A percentile compares a stretch with the other conserved stretches of the same genome.
Conservation (phyloP, 169 alveolate genomes). For the Cryptosporidium ubiquitum region DNA sequence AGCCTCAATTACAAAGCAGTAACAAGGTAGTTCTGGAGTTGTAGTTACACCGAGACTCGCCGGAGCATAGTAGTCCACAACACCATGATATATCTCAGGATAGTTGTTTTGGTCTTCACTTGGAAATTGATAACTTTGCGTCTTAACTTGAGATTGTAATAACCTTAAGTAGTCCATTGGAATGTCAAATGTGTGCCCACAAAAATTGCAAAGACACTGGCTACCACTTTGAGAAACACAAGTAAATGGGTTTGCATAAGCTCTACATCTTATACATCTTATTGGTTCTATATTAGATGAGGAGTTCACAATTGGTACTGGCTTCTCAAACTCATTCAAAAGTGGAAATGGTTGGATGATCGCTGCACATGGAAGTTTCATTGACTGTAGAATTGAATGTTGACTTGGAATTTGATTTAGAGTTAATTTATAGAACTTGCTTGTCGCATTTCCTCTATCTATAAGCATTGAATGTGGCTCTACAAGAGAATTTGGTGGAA, state of each 20-base stretch:
- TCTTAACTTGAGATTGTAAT: conserved; percentile 53
- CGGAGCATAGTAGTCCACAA: conserved; percentile 69
- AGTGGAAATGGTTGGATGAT: conserved; percentile 66
- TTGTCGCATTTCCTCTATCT: conserved; percentile 69
- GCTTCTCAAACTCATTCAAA: conserved; percentile 37
- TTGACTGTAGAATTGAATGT: conserved; percentile 64
- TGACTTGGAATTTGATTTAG: conserved; percentile 68
- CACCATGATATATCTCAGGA: conserved; percentile 71
- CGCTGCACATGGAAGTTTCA: conserved; percentile 69
- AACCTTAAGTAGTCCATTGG: conserved; percentile 61
- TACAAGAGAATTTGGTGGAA: conserved; percentile 39
- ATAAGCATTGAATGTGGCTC: conserved; percentile 30
- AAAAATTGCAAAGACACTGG: conserved; percentile 79
- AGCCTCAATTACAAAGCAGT: conserved; percentile 64
- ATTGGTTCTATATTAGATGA: conserved; percentile 70
- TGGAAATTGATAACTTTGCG: conserved; percentile 3
- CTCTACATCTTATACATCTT: conserved; percentile 78
- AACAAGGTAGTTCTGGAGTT: conserved; percentile 57
- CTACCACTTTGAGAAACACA: conserved; percentile 76
- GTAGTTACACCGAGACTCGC: conserved; percentile 60
- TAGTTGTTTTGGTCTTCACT: conserved; percentile 41
- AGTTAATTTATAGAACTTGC: conserved; percentile 48
- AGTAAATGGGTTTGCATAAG: conserved; percentile 79
- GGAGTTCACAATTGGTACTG: conserved; percentile 60
- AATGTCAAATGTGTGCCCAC: conserved; percentile 77